phyloP scores from a whole-genome alignment of 257 asterid species.

The Salvia miltiorrhiza region DNA sequence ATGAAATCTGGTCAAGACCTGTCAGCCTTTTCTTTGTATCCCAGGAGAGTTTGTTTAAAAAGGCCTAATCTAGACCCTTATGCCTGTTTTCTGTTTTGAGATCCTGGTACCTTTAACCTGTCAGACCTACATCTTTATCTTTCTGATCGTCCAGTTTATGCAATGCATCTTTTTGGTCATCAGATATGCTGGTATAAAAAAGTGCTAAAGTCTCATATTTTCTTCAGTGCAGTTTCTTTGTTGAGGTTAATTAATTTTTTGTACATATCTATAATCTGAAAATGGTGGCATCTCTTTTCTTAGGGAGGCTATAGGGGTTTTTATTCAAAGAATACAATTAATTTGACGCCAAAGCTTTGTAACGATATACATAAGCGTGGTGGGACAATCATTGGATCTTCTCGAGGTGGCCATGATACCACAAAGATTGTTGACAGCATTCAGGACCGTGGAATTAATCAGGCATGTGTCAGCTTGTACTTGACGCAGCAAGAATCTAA shows the following conservation, averaged over 20 bases:
- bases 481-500: conserved; percentile 1
- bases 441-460: conserved; percentile 97
- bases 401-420: conserved; percentile 99
- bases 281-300: conserved; percentile 25
- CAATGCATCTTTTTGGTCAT: conserved; percentile 2
- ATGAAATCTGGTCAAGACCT: conserved; percentile 1
- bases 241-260: neutral
- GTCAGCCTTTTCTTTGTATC: neutral
- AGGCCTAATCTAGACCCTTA: neutral
- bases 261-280: neutral
- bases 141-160: conserved; percentile 1
- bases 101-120: neutral
- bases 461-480: conserved; percentile 45
- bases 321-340: conserved; percentile 73
- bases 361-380: conserved; percentile 98
- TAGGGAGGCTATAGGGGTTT: conserved; percentile 99
- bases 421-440: conserved; percentile 88
- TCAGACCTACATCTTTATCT: neutral
- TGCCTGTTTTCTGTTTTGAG: neutral
- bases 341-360: conserved; percentile 72
- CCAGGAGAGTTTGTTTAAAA: neutral
- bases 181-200: neutral
- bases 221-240: neutral
- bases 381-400: conserved; percentile 89
- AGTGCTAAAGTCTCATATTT: neutral